Conservation (phyloP, 106 monocot species). For the Allium sativum region DNA sequence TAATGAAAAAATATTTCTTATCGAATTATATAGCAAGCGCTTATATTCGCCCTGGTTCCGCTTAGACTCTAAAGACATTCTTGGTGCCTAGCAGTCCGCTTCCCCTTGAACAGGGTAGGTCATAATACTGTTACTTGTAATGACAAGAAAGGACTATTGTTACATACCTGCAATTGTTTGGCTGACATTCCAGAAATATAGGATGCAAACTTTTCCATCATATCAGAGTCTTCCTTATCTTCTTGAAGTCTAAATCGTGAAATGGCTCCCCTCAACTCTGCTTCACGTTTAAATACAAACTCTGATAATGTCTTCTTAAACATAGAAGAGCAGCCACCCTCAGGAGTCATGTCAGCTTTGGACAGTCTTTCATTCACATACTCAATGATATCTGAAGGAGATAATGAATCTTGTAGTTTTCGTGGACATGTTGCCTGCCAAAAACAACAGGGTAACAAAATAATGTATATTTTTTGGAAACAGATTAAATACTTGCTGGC, state of each 20-base stretch:
- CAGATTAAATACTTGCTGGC: not conserved
- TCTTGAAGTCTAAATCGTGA: slow-evolving; percentile 41
- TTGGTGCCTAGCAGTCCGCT: too few species aligned
- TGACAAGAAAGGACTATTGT: not conserved
- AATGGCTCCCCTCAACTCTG: slow-evolving; percentile 35
- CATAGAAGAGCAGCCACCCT: slow-evolving; percentile 52
- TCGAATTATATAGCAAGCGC: too few species aligned
- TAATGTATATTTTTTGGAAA: too few species aligned
- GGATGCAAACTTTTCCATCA: slow-evolving; percentile 44
- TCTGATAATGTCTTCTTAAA: slow-evolving; percentile 47
- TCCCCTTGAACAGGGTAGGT: too few species aligned
- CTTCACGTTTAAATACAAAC: slow-evolving; percentile 38
- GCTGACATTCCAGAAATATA: slow-evolving; percentile 73
- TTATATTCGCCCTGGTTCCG: too few species aligned
- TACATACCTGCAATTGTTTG: slow-evolving; percentile 70
- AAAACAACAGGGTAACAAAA: not conserved
- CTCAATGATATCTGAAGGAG: slow-evolving; percentile 46
- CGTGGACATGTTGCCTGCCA: slow-evolving; percentile 80
- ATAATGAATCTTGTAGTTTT: slow-evolving; percentile 26
- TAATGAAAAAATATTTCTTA: too few species aligned
- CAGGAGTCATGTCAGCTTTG: slow-evolving; percentile 38
- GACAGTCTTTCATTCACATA: slow-evolving; percentile 35
- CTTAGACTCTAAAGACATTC: too few species aligned
- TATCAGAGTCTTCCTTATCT: slow-evolving; percentile 14
- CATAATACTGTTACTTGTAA: too few species aligned